phyloP scores from a whole-genome alignment of 139 green algal genomes.

The Mesostigma viride region DNA sequence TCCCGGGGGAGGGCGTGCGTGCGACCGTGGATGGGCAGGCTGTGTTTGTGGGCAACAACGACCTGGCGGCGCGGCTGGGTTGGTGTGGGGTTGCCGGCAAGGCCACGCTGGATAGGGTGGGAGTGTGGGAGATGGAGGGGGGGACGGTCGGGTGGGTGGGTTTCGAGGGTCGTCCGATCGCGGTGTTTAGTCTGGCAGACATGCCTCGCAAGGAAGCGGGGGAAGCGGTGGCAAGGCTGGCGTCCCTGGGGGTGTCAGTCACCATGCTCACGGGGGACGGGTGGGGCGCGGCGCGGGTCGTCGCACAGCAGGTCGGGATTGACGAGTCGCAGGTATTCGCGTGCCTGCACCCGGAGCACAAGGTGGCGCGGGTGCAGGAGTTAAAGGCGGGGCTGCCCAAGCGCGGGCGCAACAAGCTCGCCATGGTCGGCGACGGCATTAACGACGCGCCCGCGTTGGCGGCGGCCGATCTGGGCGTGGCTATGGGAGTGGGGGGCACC shows the following conservation, averaged over 20 bases:
- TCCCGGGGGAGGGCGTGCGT: conserved; percentile 24
- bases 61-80: conserved; percentile 12
- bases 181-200: conserved; percentile 13
- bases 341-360: conserved; percentile 29
- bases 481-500: conserved; percentile 50
- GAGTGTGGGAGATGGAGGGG: too few relatives aligned
- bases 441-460: conserved; percentile 50
- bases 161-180: conserved; percentile 24
- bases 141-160: conserved; percentile 37
- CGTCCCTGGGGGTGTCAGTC: conserved; percentile 23
- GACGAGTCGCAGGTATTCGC: conserved; percentile 14
- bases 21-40: conserved; percentile 21
- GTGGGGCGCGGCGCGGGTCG: conserved; percentile 24
- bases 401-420: too few relatives aligned
- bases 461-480: conserved; percentile 42
- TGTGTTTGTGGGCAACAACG: conserved; percentile 31
- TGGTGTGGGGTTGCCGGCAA: too few relatives aligned
- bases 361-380: too few relatives aligned
- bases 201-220: conserved; percentile 7
- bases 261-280: conserved; percentile 56
- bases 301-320: conserved; percentile 36
- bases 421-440: conserved; percentile 60
- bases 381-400: too few relatives aligned
- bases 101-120: too few relatives aligned
- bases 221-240: too few relatives aligned